Base-by-base conservation (phyloP, 139 green algal species). In the Chlamydomonas sp. region DNA sequence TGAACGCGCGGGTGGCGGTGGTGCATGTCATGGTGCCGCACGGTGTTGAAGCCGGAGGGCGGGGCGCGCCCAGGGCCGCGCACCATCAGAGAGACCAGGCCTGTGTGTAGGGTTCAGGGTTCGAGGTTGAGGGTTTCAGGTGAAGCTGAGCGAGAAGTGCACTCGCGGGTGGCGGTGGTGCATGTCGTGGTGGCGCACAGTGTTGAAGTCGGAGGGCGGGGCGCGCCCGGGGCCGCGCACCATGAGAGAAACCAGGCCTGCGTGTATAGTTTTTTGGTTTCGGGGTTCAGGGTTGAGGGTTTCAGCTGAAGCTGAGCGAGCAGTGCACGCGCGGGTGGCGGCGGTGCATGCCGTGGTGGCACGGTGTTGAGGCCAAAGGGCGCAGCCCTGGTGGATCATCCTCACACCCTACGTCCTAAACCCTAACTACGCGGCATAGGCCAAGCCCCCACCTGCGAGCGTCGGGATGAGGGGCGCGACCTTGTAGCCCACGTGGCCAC, bases 131-230 rank as follows among this genome's bases (percentile, higher is more conserved):
- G 13, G 13, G 16, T 20, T 39, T 85, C 82, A 1, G 92, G 90
- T 96, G 77, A 96, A 92, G 81, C 96, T 96, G 29, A 96, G 83
- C 1, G 80, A 89, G 77, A 94, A 96, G 79, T 96, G 88, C 37
- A 70, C 72, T 20, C 49, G 84, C 31, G 88, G 88, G 76, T 73
- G 86, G 36, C 71, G 63, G 70, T 96, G 90, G 77, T 96, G 90
- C 90, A 95, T 89, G 82, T 96, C 89, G 75, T 96, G 90, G 79
- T 92, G 84, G 78, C 86, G 83, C 60, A 96, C 90, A 2, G 90
- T 96, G 75, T 95, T 96, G 22, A 95, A 81, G 26, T 34, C 79
- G 3, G 36, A 29, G 29, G 49, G 61, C 24, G 50, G 35, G 48
- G 69, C 26, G 13, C 6, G 28, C 38, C 35, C 50, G 13, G 31